A percentile compares a stretch with the other conserved stretches of the same genome.
These are phyloP conservation scores for Citrus glauca DNA, from an alignment of 345 rosid species.

Conservation along the genomic window DNA sequence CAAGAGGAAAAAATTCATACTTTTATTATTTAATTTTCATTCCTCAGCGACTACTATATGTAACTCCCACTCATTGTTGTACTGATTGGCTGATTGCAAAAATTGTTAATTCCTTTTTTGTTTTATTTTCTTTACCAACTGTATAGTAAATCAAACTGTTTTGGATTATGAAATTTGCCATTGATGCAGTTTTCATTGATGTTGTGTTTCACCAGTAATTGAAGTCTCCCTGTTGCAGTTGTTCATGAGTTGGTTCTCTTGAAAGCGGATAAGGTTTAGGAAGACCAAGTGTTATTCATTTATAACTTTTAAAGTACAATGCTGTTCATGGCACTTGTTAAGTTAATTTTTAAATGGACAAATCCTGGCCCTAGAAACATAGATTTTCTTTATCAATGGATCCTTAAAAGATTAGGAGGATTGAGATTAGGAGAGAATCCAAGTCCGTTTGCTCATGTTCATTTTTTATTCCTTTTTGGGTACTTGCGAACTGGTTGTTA, in stretches of 20 bases:
- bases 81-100: neutral
- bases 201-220: neutral
- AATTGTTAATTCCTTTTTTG: too few species aligned
- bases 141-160: neutral
- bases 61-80: neutral
- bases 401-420: neutral
- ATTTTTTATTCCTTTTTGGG: neutral
- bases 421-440: neutral
- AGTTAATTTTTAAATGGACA: neutral
- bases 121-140: too few species aligned
- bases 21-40: neutral
- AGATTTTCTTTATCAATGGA: neutral
- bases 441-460: neutral
- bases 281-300: neutral
- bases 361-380: neutral
- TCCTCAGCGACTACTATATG: neutral
- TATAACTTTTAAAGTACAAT: too few species aligned
- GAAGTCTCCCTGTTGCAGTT: neutral
- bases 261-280: neutral
- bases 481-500: neutral
- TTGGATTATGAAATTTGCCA: neutral
- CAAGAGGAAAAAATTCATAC: neutral
- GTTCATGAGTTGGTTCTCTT: neutral
- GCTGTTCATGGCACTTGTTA: neutral
- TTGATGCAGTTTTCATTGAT: neutral